These are phyloP conservation scores for Allantophomopsis lycopodina DNA, from an alignment of 2,329 filamentous ascomycete genomes.

Conservation along the genomic window DNA sequence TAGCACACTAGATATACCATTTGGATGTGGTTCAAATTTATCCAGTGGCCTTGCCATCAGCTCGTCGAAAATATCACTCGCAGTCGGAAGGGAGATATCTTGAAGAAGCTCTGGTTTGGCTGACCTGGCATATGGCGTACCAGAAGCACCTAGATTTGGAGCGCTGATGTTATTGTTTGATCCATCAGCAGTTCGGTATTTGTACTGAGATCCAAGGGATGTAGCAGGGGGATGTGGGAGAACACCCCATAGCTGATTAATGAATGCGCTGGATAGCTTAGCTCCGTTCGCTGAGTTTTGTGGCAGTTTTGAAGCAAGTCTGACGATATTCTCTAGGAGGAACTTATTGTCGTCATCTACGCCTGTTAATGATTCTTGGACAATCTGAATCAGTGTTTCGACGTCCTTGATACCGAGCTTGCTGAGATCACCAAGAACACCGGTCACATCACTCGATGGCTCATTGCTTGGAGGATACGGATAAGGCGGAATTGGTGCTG, in stretches of 20 bases:
- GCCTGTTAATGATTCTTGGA: conserved; percentile 49
- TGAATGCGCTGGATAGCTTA: conserved; percentile 48
- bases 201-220: conserved; percentile 46
- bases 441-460: conserved; percentile 14
- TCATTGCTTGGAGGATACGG: conserved; percentile 21
- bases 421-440: conserved; percentile 26
- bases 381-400: conserved; percentile 44
- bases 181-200: conserved; percentile 56
- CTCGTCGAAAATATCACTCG: conserved; percentile 45
- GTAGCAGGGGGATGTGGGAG: conserved; percentile 60
- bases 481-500: conserved; percentile 22
- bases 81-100: conserved; percentile 50
- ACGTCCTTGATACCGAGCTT: conserved; percentile 31
- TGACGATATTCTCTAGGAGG: conserved; percentile 60
- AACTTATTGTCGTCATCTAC: conserved; percentile 63
- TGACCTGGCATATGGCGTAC: conserved; percentile 51
- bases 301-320: conserved; percentile 14
- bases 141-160: conserved; percentile 53
- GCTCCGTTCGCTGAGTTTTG: conserved; percentile 13
- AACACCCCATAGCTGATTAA: conserved; percentile 56
- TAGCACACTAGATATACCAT: conserved; percentile 60
- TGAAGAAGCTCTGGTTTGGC: conserved; percentile 45
- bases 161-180: conserved; percentile 56
- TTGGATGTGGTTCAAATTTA: conserved; percentile 49
- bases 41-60: conserved; percentile 36